phyloP scores from a whole-genome alignment of 1,139 yeast genomes.

The Candida sanyaensis region DNA sequence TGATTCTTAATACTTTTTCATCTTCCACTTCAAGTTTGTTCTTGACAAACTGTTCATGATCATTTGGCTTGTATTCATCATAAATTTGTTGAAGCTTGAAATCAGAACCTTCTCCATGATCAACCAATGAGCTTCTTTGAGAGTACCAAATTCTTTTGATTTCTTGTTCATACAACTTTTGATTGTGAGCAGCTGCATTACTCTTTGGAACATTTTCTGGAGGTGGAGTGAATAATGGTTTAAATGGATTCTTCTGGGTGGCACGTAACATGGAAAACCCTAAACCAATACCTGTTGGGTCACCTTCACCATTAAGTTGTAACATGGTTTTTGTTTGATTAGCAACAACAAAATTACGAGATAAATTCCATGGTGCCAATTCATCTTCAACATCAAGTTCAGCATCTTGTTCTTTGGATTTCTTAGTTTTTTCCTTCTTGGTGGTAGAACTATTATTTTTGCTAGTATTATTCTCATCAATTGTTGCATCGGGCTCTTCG shows the following conservation, averaged over 20 bases:
- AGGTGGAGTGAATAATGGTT: slow-evolving; percentile 56
- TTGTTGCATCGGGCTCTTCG: slow-evolving; percentile 32
- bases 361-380: slow-evolving; percentile 89
- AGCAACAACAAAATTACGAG: slow-evolving; percentile 87
- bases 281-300: slow-evolving; percentile 89
- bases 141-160: slow-evolving; percentile 88
- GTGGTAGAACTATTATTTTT: slow-evolving; percentile 14
- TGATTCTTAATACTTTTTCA: slow-evolving; percentile 57
- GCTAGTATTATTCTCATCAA: slow-evolving; percentile 30
- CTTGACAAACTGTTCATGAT: slow-evolving; percentile 35
- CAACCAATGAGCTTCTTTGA: slow-evolving; percentile 67
- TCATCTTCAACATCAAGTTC: slow-evolving; percentile 74
- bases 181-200: slow-evolving; percentile 72
- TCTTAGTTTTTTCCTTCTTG: slow-evolving; percentile 23
- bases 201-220: slow-evolving; percentile 48
- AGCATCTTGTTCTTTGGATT: slow-evolving; percentile 32
- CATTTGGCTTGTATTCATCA: slow-evolving; percentile 40
- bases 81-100: slow-evolving; percentile 33
- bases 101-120: slow-evolving; percentile 27
- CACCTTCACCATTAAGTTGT: slow-evolving; percentile 95
- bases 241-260: slow-evolving; percentile 94
- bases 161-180: slow-evolving; percentile 89
- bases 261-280: slow-evolving; percentile 89
- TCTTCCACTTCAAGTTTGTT: slow-evolving; percentile 18
- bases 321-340: slow-evolving; percentile 97